phyloP scores from a whole-genome alignment of 176 grass and related monocot species.

The Eleusine coracana region DNA sequence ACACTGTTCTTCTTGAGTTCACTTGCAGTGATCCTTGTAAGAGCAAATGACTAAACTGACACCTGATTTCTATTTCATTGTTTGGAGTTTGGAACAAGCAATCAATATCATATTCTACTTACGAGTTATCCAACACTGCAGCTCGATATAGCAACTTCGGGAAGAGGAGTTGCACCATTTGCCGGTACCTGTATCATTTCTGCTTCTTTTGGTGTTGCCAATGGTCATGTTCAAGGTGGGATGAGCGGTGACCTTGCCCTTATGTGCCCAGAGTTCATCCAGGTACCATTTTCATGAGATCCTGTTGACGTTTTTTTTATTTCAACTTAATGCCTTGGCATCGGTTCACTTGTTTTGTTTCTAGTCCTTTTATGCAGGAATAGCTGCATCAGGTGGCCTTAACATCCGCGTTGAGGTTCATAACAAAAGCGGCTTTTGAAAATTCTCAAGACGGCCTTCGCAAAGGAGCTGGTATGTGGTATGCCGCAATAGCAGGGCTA shows the following conservation, averaged over 20 bases:
- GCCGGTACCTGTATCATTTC: constrained; percentile 41
- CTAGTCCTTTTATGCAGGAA: constrained; percentile 60
- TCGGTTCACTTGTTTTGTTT: background rate
- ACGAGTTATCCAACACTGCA: constrained; percentile 12
- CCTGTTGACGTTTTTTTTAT: too few relatives aligned
- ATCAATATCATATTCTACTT: background rate
- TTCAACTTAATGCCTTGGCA: too few relatives aligned
- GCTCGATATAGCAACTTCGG: constrained; percentile 65
- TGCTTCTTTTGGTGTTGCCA: constrained; percentile 54
- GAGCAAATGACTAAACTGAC: background rate
- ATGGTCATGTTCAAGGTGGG: constrained; percentile 60
- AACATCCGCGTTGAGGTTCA: constrained; percentile 56
- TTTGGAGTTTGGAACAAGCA: background rate
- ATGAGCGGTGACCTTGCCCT: constrained; percentile 69
- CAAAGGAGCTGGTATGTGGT: constrained; percentile 53
- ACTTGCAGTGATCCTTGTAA: constrained; percentile 53
- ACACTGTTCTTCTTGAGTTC: constrained; percentile 69
- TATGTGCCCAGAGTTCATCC: constrained; percentile 70
- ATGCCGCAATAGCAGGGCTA: too few relatives aligned
- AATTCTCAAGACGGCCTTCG: constrained; percentile 63
- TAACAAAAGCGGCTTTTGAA: constrained; percentile 65
- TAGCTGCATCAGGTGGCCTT: constrained; percentile 63
- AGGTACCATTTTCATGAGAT: constrained; percentile 29
- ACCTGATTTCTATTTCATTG: background rate
- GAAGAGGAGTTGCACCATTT: constrained; percentile 56